A percentile compares a stretch with the other conserved stretches of the same genome.
phyloP scores from a whole-genome alignment of 306 rosid species.

The Citrullus mucosospermus region DNA sequence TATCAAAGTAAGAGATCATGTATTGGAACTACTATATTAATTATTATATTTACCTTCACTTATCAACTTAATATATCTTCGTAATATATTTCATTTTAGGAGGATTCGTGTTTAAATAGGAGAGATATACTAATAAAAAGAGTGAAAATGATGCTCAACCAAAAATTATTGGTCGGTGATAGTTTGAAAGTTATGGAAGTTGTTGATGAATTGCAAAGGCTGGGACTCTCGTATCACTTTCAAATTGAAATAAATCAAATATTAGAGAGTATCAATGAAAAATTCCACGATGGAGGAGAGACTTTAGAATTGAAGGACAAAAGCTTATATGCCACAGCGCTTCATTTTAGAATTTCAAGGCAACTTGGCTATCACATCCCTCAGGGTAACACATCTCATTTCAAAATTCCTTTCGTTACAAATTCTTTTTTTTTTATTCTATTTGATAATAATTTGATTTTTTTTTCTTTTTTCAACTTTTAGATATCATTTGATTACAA shows the following conservation, averaged over 20 bases:
- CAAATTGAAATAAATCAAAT: conserved; percentile 5
- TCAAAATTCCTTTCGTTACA: too few species aligned
- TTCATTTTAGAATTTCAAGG: conserved; percentile 20
- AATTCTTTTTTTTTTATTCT: too few species aligned
- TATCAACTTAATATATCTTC: too few species aligned
- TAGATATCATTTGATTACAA: too few species aligned
- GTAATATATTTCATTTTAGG: conserved; percentile 1
- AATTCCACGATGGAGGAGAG: not conserved
- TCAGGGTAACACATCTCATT: conserved; percentile 3
- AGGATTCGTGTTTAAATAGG: not conserved
- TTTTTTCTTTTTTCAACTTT: too few species aligned
- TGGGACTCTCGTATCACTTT: conserved; percentile 29
- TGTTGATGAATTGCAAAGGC: conserved; percentile 20
- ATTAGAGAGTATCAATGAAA: not conserved
- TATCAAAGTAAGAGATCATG: too few species aligned
- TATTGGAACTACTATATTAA: too few species aligned
- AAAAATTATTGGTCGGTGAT: not conserved
- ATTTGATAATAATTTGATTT: too few species aligned
- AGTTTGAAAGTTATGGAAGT: conserved; percentile 12
- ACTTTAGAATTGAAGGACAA: not conserved
- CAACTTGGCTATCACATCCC: conserved; percentile 21
- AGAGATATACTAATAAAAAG: not conserved
- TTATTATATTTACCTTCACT: too few species aligned
- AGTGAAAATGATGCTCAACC: conserved; percentile 8
- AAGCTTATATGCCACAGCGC: conserved; percentile 9